phyloP scores from a whole-genome alignment of 2,329 filamentous ascomycete species.

The Ceratocystis harringtonii region DNA sequence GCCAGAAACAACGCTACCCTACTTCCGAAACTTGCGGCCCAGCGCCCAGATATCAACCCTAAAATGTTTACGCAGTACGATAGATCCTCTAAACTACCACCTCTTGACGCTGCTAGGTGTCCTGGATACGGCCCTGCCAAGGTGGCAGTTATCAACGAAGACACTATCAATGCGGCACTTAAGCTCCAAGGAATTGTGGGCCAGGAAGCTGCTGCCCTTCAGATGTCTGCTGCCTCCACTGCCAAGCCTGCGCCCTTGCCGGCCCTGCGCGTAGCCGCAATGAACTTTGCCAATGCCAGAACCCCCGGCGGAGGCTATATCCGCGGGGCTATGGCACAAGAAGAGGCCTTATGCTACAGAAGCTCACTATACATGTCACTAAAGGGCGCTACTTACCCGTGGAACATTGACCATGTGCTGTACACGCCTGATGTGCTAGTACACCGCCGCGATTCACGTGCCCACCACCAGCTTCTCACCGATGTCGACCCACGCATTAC shows the following conservation, averaged over 20 bases:
- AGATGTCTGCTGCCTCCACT: not conserved
- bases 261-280: not conserved
- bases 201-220: not conserved
- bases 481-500: constrained; percentile 20
- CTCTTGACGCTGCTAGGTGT: not conserved
- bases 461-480: constrained; percentile 33
- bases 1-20: not conserved
- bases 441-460: constrained; percentile 35
- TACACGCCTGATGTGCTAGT: constrained; percentile 47
- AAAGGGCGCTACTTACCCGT: constrained; percentile 36
- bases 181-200: not conserved
- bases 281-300: constrained; percentile 12
- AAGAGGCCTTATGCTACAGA: constrained; percentile 54
- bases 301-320: constrained; percentile 48
- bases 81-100: not conserved
- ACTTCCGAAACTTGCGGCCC: not conserved
- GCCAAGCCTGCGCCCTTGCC: not conserved
- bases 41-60: not conserved
- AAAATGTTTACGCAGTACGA: not conserved
- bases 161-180: constrained; percentile 8
- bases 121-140: not conserved
- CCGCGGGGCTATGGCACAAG: constrained; percentile 47
- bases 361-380: constrained; percentile 38
- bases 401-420: constrained; percentile 34
- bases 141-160: constrained; percentile 1